These are phyloP conservation scores for Saccharomycopsis phalli DNA, from an alignment of 1,139 yeast species.

Conservation along the genomic window DNA sequence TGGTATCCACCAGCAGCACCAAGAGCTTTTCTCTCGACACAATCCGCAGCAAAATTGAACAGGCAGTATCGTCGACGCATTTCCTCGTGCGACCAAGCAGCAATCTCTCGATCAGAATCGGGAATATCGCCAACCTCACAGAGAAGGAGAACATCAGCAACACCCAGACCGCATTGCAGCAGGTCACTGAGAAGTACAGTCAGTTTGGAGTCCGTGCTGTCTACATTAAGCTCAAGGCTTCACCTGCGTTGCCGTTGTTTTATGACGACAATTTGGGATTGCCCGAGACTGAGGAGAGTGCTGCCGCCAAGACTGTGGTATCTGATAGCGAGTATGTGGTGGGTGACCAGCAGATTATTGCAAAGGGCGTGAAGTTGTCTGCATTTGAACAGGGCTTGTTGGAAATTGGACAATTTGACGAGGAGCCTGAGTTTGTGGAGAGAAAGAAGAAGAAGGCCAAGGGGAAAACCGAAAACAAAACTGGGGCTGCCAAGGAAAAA, in stretches of 20 bases:
- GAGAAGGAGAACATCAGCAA: constrained; percentile 32
- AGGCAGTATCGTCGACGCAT: constrained; percentile 49
- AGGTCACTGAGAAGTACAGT: constrained; percentile 16
- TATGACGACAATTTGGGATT: constrained; percentile 56
- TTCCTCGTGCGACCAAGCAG: constrained; percentile 71
- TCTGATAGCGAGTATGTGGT: constrained; percentile 30
- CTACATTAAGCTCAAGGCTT: constrained; percentile 56
- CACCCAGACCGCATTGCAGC: constrained; percentile 23
- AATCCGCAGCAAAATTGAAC: constrained; percentile 50
- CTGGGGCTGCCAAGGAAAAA: background rate
- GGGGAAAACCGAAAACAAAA: background rate
- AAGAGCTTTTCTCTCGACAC: constrained; percentile 45
- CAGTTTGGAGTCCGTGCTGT: constrained; percentile 49
- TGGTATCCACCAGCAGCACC: constrained; percentile 32
- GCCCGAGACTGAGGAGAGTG: constrained; percentile 27
- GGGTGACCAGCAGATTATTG: constrained; percentile 30
- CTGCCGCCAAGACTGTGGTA: constrained; percentile 25
- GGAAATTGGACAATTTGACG: constrained; percentile 69
- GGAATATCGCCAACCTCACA: constrained; percentile 39
- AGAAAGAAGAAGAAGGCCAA: constrained; percentile 14
- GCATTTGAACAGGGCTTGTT: constrained; percentile 68
- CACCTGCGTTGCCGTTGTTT: constrained; percentile 82
- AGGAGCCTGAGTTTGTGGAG: constrained; percentile 31
- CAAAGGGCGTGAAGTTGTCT: constrained; percentile 37
- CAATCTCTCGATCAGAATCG: constrained; percentile 58